Evolutionary conservation across 805 yeast species (phyloP).

Genomic region (Candida loeiensis): DNA sequence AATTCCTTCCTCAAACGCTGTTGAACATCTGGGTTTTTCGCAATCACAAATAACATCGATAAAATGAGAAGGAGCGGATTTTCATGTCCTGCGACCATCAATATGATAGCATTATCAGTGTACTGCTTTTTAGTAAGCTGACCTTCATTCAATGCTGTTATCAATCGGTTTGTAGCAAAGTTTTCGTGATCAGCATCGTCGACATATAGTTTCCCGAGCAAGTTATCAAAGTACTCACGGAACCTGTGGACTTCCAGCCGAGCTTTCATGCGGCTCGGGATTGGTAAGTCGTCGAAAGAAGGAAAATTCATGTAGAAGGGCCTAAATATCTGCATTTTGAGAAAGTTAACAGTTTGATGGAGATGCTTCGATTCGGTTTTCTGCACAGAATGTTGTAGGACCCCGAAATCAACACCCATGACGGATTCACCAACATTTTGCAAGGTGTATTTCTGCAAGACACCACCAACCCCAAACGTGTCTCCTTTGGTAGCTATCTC

Average conservation of each 20-base stretch:
- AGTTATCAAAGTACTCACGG: conserved; percentile 31
- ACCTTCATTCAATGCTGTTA: conserved; percentile 35
- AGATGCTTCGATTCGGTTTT: conserved; percentile 22
- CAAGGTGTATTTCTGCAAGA: conserved; percentile 45
- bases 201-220: conserved; percentile 23
- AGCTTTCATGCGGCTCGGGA: conserved; percentile 45
- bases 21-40: conserved; percentile 39
- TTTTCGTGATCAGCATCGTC: conserved; percentile 21
- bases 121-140: conserved; percentile 44
- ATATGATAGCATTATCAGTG: conserved; percentile 51
- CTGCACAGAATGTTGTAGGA: conserved; percentile 25
- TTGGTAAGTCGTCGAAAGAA: conserved; percentile 46
- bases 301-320: conserved; percentile 57
- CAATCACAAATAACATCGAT: conserved; percentile 45
- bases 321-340: conserved; percentile 52
- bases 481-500: conserved; percentile 10
- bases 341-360: conserved; percentile 37
- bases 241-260: conserved; percentile 41
- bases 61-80: conserved; percentile 54
- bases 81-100: conserved; percentile 62
- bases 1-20: conserved; percentile 22
- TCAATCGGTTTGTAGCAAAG: conserved; percentile 38
- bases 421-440: conserved; percentile 50
- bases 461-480: conserved; percentile 29
- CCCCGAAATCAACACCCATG: conserved; percentile 46